These are phyloP conservation scores for Cordyceps tenuipes DNA, from an alignment of 2,329 filamentous ascomycete genomes.

Conservation along the genomic window DNA sequence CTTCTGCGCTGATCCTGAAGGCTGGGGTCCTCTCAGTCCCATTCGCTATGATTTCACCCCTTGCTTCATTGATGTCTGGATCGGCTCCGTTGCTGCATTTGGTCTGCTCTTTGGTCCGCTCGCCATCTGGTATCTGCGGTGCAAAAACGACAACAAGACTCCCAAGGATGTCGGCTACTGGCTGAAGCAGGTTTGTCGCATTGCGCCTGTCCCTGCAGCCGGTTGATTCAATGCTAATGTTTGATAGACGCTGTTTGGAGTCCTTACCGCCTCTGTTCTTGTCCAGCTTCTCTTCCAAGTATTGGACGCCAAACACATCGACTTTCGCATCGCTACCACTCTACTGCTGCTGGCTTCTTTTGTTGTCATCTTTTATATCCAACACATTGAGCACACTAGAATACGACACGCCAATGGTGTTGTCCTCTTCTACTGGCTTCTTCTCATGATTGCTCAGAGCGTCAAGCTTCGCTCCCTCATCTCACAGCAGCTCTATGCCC, in stretches of 20 bases:
- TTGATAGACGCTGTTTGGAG: conserved; percentile 48
- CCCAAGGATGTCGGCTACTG: conserved; percentile 85
- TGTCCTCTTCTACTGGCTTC: conserved; percentile 85
- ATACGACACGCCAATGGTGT: conserved; percentile 80
- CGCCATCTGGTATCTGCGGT: conserved; percentile 64
- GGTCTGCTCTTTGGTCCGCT: conserved; percentile 69
- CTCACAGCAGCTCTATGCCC: conserved; percentile 62
- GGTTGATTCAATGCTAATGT: conserved; percentile 11
- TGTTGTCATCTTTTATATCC: conserved; percentile 64
- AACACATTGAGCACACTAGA: conserved; percentile 80
- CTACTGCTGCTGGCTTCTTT: conserved; percentile 64
- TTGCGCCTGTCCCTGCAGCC: neutral
- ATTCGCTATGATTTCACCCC: conserved; percentile 90
- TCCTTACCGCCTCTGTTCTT: conserved; percentile 59
- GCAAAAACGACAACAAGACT: conserved; percentile 35
- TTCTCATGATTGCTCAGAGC: conserved; percentile 67
- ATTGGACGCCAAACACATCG: conserved; percentile 49
- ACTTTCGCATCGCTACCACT: conserved; percentile 82
- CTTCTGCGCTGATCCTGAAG: conserved; percentile 81
- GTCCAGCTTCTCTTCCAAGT: conserved; percentile 73
- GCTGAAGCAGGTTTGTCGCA: conserved; percentile 65
- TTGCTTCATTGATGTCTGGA: conserved; percentile 91
- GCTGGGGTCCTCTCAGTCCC: conserved; percentile 89
- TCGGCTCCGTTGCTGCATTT: conserved; percentile 68
- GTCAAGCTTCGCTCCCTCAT: conserved; percentile 83